These are phyloP conservation scores for Ilex aquifolium DNA, from an alignment of 257 asterid genomes.

Conservation along the genomic window DNA sequence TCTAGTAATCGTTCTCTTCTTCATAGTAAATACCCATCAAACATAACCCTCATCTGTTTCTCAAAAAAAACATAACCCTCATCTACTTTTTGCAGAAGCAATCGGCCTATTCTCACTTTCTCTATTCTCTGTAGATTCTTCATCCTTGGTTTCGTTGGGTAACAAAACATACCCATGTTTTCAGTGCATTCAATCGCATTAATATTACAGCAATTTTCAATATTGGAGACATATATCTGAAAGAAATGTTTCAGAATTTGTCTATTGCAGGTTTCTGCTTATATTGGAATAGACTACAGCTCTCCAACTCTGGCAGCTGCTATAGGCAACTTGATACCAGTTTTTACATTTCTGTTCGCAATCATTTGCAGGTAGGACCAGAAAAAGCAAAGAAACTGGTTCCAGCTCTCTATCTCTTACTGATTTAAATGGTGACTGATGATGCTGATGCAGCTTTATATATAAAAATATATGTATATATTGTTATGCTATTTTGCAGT, in stretches of 20 bases:
- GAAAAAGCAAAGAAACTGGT: neutral
- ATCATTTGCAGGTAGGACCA: conserved; percentile 12
- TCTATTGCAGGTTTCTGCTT: conserved; percentile 9
- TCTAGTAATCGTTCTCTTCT: neutral
- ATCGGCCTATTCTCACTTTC: conserved; percentile 7
- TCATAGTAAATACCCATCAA: neutral
- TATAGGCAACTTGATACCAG: conserved; percentile 16
- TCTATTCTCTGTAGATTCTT: conserved; percentile 6
- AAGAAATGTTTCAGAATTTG: conserved; percentile 10
- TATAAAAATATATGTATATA: too few species aligned
- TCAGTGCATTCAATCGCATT: neutral
- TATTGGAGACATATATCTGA: neutral
- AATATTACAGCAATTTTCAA: neutral
- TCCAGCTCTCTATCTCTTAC: too few species aligned
- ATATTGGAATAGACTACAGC: conserved; percentile 8
- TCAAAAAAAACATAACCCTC: neutral
- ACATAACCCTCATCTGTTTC: neutral
- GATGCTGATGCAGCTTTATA: too few species aligned
- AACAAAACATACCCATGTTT: neutral
- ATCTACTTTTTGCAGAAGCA: conserved; percentile 7
- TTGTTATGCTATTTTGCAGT: too few species aligned
- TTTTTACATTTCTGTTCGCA: conserved; percentile 14
- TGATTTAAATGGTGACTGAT: too few species aligned
- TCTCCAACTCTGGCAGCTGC: conserved; percentile 19
- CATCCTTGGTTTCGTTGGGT: conserved; percentile 17